Base-by-base conservation (phyloP, 1,139 yeast species). In the Maudiozyma humilis region DNA sequence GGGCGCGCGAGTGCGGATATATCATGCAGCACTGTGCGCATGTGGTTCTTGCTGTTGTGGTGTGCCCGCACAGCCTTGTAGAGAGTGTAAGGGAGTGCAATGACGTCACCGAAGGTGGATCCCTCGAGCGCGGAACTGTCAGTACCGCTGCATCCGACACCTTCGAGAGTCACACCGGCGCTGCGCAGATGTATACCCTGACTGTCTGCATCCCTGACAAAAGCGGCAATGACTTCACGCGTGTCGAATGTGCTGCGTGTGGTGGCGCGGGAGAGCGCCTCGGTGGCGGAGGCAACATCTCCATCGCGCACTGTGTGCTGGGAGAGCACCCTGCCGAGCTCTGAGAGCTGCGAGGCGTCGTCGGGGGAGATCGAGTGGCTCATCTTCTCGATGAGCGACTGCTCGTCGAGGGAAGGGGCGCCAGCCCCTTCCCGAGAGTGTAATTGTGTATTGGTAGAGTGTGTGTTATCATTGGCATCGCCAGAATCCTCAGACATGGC, bases 121-220 rank as follows among this genome's bases (percentile, higher is more conserved):
- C 71, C 71, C 47, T 71, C 68, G 3, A 76, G 61, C 34, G 72
- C 68, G 2, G 75, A 61, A 20, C 71, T 67, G 54, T 77, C 79
- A 32, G 63, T 60, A 44, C 81, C 82, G 40, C 58, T 59, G 8
- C 75, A 75, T 2, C 67, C 59, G n/a, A 76, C 64, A 47, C 72
- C 66, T 51, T 70, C 68, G 47, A 75, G 65, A 2, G 70, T 60
- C 3, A 77, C 67, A 45, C 80, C 79, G 3, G 76, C 61, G 20
- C 64, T 57, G 45, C 77, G 67, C 31, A 65, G 55, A 34, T 67
- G 65, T 25, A 75, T 65, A 15, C 78, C 78, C 51, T 73, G 71
- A 32, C 67, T 67, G 25, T 56, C 53, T 2, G 71, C 52, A 35
- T 49, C 50, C 27, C 48, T 45, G 8, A 55, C 60, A 42, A 46